A percentile compares a stretch with the other conserved stretches of the same genome.
Conservation (phyloP, 306 rosid genomes). For the Trichosanthes truncata region DNA sequence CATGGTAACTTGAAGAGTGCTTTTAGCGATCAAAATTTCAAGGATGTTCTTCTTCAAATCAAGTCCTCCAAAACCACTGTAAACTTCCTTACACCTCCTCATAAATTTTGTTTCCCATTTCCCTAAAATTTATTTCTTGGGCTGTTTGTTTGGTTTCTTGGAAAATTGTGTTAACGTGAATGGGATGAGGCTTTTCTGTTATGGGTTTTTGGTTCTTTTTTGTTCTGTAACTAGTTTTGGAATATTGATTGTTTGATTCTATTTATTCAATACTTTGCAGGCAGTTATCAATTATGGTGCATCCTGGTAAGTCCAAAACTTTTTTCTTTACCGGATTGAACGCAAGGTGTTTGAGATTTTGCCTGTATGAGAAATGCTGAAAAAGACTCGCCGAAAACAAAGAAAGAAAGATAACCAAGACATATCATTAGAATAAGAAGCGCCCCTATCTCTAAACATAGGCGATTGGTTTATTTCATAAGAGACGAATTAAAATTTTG, state of each 20-base stretch:
- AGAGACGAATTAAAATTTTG: not conserved
- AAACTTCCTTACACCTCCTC: not conserved
- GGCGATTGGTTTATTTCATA: not conserved
- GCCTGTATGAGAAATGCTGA: not conserved
- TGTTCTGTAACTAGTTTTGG: not conserved
- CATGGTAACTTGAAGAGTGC: constrained; percentile 54
- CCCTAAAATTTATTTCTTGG: not conserved
- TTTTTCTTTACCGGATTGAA: not conserved
- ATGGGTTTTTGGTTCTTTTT: not conserved
- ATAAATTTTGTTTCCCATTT: not conserved
- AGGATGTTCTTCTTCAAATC: constrained; percentile 43
- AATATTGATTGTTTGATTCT: not conserved
- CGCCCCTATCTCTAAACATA: not conserved
- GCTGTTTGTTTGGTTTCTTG: not conserved
- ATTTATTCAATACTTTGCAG: constrained; percentile 27
- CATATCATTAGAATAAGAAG: not conserved
- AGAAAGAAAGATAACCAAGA: not conserved
- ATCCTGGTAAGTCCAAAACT: constrained; percentile 44
- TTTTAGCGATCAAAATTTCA: constrained; percentile 42
- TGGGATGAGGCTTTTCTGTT: not conserved
- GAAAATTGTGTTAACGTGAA: not conserved
- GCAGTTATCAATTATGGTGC: constrained; percentile 91
- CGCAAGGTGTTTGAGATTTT: constrained; percentile 26
- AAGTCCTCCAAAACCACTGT: constrained; percentile 78
- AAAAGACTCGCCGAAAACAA: not conserved